Evolutionary conservation across 2,329 filamentous ascomycete species (phyloP), one percentile per base, ranked within the genome.

Genomic region (Clonostachys byssicola): DNA sequence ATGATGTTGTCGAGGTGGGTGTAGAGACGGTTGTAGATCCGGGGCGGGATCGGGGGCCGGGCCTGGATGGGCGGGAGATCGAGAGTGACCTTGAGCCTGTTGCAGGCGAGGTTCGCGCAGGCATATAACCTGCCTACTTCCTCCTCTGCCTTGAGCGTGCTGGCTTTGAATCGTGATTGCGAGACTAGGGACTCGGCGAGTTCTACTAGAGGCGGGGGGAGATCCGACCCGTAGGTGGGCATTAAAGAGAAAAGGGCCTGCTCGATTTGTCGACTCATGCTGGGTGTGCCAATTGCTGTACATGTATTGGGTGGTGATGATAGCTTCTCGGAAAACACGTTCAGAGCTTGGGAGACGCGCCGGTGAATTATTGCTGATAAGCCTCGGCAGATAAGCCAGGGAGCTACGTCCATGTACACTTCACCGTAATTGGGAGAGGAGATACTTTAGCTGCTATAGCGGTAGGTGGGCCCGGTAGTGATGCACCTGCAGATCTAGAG

Each of bases 41-140:
- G 80, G 1, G 89, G 90, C 42, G 85, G 84, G 46, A 90, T 86
- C 5, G 91, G 91, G 3, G 91, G 89, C 5, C 83, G 79, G 4
- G 86, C 80, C 52, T 88, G 81, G 49, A 92, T 85, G 1, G 84
- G 79, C 1, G 92, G 91, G 8, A 96, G 81, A 60, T 91, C 82
- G 41, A 95, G 79, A 1, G 75, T 64, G 47, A 84, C 86, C 60
- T 91, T 92, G 38, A 96, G 74, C 46, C 90, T 90, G 49, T 92
- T 89, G 61, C 92, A 97, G 17, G 94, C 94, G 50, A 99, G 80
- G 66, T 96, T 86, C 13, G 89, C 88, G 63, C 91, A 96, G 5
- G 86, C 88, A 64, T 94, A 94, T 5, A 81, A 77, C 17, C 92
- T 80, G n/a, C 86, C 89, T 53, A 94, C 83, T 64, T 96, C 92